Evolutionary conservation across 2,329 filamentous ascomycete genomes (phyloP), one percentile per base, ranked within the genome.

Genomic region (Monilinia laxa): DNA sequence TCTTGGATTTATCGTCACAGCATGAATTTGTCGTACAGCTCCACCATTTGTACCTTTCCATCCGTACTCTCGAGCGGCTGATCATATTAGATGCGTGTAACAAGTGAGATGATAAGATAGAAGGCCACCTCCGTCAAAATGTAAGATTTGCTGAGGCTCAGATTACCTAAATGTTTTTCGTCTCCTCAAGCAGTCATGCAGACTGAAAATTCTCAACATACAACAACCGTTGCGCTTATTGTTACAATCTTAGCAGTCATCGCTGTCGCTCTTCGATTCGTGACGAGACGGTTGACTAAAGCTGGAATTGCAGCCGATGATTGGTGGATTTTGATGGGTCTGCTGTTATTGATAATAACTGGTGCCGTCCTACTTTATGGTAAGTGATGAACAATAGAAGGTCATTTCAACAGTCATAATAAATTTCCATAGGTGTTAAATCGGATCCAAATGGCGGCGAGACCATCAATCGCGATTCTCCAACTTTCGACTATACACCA

Each of bases 251-350:
- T 69, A 16, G 66, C 68, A 38, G 28, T 47, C 3, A 38, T 68
- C 0, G 47, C 66, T 7, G 68, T 69, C 49, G 49, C 54, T 7
- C 62, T 69, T 53, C 62, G 68, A 12, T 69, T 69, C n/a, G 31
- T 62, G 14, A 62, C 66, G 4, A 53, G 66, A 14, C 53, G 40
- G 23, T 38, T 66, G 7, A 58, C 62, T 6, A 65, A 64, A 51
- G 62, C 57, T 14, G 66, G 66, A 2, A 47, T 63, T 60, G 68
- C 31, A 25, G 28, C 57, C 2, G 68, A 69, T 56, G 68, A 69
- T 49, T 69, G 68, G 68, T 69, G 62, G 62, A 64, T 68, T 20
- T 35, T 69, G 11, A 28, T 45, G 28, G 68, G 62, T 4, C 18
- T 65, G 1, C 1, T 60, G 18, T 31, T 59, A 18, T 23, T 59